Base-by-base conservation (phyloP, 2,329 filamentous ascomycete genomes). In the Colletotrichum eleusines region DNA sequence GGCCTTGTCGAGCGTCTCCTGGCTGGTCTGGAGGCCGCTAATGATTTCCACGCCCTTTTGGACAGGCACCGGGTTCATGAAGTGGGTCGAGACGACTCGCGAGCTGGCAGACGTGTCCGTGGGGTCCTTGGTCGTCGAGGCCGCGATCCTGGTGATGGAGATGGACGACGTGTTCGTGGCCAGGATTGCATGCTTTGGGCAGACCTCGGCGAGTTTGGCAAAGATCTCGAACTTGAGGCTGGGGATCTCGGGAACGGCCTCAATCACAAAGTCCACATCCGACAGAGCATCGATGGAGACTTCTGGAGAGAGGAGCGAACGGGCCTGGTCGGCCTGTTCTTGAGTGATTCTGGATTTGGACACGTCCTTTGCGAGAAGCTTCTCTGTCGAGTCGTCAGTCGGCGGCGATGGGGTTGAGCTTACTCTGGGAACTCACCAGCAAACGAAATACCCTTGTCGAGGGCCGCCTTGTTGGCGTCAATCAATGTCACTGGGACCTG, bases 91-190 rank as follows among this genome's bases (percentile, higher is more conserved):
- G 66, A 99, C 90, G 12, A 99, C 96, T 58, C 96, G 92, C 7
- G 94, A 95, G 53, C 94, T 92, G 50, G 91, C 92, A 53, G 91
- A 91, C 31, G 93, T 90, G 77, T 97, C 93, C 23, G 85, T 95
- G 0, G 94, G 92, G 78, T 97, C 90, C 66, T 86, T 85, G 33
- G 90, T 92, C 0, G 95, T 95, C 12, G 95, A 90, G 4, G 96
- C 95, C 26, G 96, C 96, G 77, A 99, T 98, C 78, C 92, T 92
- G 53, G 96, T 99, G 80, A 99, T 98, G 72, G 94, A 95, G 79
- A 99, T 99, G 72, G 94, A 97, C n/a, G 94, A 97, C 8, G 96
- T 99, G 85, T 99, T 99, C 73, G 96, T 99, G 6, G 96, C 95
- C 44, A 99, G 89, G 76, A 99, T 93, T 70, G 96, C 90, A 78